Evolutionary conservation across 129 eudicot species (phyloP).

Genomic region (Pulicaria dysenterica): DNA sequence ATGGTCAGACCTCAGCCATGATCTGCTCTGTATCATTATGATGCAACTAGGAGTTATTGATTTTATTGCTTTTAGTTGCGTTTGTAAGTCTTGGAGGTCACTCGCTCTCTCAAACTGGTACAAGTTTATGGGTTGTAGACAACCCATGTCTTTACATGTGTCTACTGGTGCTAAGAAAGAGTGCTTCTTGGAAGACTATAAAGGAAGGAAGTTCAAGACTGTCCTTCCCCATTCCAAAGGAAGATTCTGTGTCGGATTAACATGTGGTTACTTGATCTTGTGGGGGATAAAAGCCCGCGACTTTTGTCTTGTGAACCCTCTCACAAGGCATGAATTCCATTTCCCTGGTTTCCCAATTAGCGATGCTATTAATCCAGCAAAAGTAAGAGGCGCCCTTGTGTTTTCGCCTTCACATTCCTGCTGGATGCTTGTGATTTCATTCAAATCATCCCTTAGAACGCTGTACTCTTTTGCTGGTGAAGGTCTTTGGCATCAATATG

Average conservation of each 20-base stretch:
- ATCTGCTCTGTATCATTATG: constrained; percentile 9
- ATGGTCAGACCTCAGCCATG: constrained; percentile 16
- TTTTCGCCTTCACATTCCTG: constrained; percentile 14
- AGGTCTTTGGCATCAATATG: background rate
- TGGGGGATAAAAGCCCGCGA: background rate
- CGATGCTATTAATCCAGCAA: background rate
- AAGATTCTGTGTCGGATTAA: constrained; percentile 20
- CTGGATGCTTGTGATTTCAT: constrained; percentile 6
- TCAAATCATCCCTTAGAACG: background rate
- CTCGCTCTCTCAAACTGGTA: background rate
- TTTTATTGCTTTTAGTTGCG: constrained; percentile 27
- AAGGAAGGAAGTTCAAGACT: constrained; percentile 26
- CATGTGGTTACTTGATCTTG: constrained; percentile 33
- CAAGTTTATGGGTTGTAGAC: constrained; percentile 14
- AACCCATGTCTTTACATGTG: constrained; percentile 1
- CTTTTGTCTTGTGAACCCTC: constrained; percentile 32
- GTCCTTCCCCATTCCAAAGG: background rate
- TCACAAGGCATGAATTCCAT: constrained; percentile 31
- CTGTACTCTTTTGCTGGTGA: constrained; percentile 18
- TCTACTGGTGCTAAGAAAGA: background rate
- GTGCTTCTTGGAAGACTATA: constrained; percentile 18
- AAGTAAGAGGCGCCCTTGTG: background rate
- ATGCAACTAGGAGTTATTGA: constrained; percentile 30
- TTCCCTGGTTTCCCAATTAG: constrained; percentile 12
- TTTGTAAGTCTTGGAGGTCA: constrained; percentile 31